A percentile compares a stretch with the other conserved stretches of the same genome.
phyloP scores from a whole-genome alignment of 495 filamentous ascomycete genomes.

The Jackrogersella multiformis region DNA sequence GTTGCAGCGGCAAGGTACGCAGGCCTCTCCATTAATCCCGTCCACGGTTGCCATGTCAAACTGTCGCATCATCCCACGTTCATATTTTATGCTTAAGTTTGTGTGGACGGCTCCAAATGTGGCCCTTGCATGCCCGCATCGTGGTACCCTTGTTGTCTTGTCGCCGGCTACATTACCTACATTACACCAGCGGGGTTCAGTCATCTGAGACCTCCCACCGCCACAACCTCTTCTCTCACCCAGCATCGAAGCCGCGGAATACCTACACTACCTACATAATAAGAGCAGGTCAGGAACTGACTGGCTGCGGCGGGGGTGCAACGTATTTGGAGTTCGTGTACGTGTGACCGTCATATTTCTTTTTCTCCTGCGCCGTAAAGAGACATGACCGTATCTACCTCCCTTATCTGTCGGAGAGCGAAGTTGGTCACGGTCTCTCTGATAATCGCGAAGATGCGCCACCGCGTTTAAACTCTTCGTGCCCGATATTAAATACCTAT shows the following conservation, averaged over 20 bases:
- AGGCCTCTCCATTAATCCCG: constrained; percentile 20
- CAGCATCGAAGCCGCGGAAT: background rate
- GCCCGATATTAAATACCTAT: background rate
- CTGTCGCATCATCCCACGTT: constrained; percentile 27
- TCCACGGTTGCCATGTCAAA: constrained; percentile 14
- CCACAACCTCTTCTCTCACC: background rate
- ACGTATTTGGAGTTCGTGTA: background rate
- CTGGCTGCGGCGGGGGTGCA: background rate
- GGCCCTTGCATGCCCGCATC: constrained; percentile 39
- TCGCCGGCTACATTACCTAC: constrained; percentile 19
- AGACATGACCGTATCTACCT: background rate
- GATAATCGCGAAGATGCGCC: background rate
- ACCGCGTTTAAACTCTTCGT: background rate
- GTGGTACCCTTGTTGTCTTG: constrained; percentile 30
- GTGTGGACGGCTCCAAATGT: constrained; percentile 23
- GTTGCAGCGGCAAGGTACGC: constrained; percentile 35
- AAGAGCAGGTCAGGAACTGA: background rate
- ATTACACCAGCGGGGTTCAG: no score
- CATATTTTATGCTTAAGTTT: constrained; percentile 28
- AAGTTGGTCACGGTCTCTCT: background rate
- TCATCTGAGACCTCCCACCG: background rate
- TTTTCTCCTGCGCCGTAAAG: background rate
- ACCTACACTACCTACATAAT: background rate
- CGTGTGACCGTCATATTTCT: background rate
- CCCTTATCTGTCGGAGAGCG: background rate